Base-by-base conservation (phyloP, 1,284 basidiomycete species). In the Malassezia obtusa region DNA sequence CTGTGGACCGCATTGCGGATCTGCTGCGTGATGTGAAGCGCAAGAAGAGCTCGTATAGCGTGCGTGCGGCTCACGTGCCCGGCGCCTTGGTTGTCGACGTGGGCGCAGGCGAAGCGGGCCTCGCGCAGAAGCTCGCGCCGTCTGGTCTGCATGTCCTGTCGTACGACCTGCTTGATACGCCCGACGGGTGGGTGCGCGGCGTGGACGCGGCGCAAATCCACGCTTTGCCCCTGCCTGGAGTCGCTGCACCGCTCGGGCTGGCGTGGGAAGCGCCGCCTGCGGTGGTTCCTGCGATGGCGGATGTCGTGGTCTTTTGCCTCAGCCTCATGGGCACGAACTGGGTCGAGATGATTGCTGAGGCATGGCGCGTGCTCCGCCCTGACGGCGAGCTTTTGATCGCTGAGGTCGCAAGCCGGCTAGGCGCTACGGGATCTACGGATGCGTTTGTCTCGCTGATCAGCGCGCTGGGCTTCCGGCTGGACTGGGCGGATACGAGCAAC, bases 261-360 rank as follows among this genome's bases (percentile, higher is more conserved):
- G 21, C 28, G 1, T 55, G 46, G 47, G 32, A 28, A 2, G 17
- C 38, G 6, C 7, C 9, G 11, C 32, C 22, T 8, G 4, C 37
- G 2, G 31, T 25, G 17, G 50, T 58, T 2, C 55, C 58, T 0
- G 64, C 87, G 59, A 75, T 94, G 5, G 87, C 87, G 3, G 92
- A 99, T 69, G 84, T 87, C 5, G 89, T 84, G 1, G 84, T 98
- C 25, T 98, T 90, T 73, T 89, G 90, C 37, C 78, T 99, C 57
- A 92, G 89, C 67, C 78, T 99, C 57, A 99, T 99, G 94, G 87
- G 89, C 32, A 88, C 84, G 10, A 95, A 99, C 73, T 99, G 94
- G 94, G 81, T 89, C 14, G 81, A 80, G 22, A 90, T 89, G 72
- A 80, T 96, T 32, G 79, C 85, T 28, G 92, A 99, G 75, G 86